Base-by-base conservation (phyloP, 2,329 filamentous ascomycete species). In the Trichoderma lentiforme region DNA sequence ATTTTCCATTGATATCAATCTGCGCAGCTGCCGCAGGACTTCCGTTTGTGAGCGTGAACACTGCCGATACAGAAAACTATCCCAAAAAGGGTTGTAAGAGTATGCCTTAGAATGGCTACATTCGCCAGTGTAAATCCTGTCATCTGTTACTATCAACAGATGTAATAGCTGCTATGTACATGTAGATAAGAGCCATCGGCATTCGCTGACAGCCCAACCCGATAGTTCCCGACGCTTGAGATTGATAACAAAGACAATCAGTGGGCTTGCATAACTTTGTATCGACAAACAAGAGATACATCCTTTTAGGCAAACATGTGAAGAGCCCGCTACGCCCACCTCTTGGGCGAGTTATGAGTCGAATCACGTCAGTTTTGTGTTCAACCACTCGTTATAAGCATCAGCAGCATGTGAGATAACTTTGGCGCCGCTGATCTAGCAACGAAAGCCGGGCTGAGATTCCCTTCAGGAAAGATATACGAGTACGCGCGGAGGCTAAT, bases 391-490 rank as follows among this genome's bases (percentile, higher is more conserved):
- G 15, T 26, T 69, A 70, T 64, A 21, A 70, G 47, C 58, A 62
- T 70, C 68, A 70, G 67, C 32, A 32, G 32, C 47, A 64, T 56
- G 39, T 70, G 60, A 39, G 24, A 57, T 63, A 70, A 70, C 68
- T 57, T 39, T 43, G 28, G 47, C 60, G 68, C 68, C 68, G 58
- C 68, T 70, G 58, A 56, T 53, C 32, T 18, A 63, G 24, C 18
- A 60, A 53, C 6, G 2, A 39, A 60, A 39, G 9, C 39, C 8
- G 18, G 39, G 39, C n/a, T 43, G 32, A 43, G 28, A 24, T 60
- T 61, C 14, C 21, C 36, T 51, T n/a, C 14, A 67, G n/a, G 32
- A n/a, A 32, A 32, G 47, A 53, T 24, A 53, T 53, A 24, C 47
- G 47, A 53, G n/a, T 24, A 53, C 47, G 47, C 21, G 11, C 11